Conservation (phyloP, 768 basidiomycete genomes). For the Rhodotorula toruloides region DNA sequence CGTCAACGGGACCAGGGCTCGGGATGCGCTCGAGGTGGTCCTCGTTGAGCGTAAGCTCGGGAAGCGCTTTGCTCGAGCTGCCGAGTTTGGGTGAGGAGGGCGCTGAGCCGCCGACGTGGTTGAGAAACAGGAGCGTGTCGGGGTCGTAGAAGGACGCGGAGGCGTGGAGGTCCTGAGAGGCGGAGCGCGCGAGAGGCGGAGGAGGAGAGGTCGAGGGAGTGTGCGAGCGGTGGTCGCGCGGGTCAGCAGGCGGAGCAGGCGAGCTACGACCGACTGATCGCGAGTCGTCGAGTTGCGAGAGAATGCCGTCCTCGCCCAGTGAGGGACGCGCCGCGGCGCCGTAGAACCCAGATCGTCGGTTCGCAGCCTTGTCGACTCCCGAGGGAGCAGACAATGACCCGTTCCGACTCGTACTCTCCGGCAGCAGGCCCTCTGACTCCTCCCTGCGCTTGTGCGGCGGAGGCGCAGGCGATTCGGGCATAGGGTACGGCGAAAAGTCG, state of each 20-base stretch:
- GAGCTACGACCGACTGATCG: no score
- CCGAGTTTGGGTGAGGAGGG: not conserved
- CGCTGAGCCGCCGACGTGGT: slow-evolving; percentile 36
- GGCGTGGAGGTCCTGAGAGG: slow-evolving; percentile 24
- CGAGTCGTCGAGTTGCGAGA: not conserved
- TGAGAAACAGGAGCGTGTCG: slow-evolving; percentile 60
- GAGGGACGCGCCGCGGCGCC: slow-evolving; percentile 19
- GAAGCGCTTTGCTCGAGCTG: not conserved
- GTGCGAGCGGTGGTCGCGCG: not conserved
- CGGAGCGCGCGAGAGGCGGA: not conserved
- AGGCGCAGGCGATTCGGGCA: not conserved
- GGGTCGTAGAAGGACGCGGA: slow-evolving; percentile 67
- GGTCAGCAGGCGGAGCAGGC: not conserved
- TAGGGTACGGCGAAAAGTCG: slow-evolving; percentile 10
- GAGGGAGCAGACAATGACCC: slow-evolving; percentile 1
- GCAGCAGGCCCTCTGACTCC: no score
- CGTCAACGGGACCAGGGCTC: not conserved
- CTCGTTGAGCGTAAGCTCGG: slow-evolving; percentile 7
- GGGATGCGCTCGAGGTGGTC: slow-evolving; percentile 20
- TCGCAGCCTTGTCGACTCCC: slow-evolving; percentile 22
- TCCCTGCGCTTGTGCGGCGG: not conserved
- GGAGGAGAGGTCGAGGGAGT: not conserved
- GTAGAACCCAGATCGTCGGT: slow-evolving; percentile 43
- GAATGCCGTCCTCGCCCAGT: not conserved
- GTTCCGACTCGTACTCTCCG: not conserved